Percentiles rank a stretch among this genome's conserved stretches.
Evolutionary conservation across 257 asterid genomes (phyloP).

Genomic region (Nicotiana noctiflora): DNA sequence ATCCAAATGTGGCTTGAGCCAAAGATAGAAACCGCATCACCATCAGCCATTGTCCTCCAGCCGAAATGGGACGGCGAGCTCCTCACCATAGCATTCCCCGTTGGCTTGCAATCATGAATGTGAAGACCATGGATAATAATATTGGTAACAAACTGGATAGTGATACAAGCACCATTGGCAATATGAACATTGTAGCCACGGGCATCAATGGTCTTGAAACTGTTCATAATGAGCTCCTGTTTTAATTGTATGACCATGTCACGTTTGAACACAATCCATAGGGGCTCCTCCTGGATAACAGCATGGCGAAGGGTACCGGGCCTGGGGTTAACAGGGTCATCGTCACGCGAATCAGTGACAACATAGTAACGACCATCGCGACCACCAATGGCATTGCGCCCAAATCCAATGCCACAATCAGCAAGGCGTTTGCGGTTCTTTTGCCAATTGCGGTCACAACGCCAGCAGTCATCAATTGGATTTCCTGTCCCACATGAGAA

Average conservation of each 20-base stretch:
- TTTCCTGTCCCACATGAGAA: conserved; percentile 92
- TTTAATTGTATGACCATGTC: conserved; percentile 80
- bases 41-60: conserved; percentile 95
- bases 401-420: conserved; percentile 84
- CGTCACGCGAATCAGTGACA: conserved; percentile 63
- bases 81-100: conserved; percentile 93
- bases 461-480: conserved; percentile 94
- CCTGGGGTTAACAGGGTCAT: conserved; percentile 74
- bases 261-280: conserved; percentile 84
- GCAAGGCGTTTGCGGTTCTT: conserved; percentile 82
- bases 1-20: conserved; percentile 93
- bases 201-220: conserved; percentile 83
- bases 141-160: conserved; percentile 69
- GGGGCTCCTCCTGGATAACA: conserved; percentile 80
- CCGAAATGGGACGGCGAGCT: conserved; percentile 80
- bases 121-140: conserved; percentile 76
- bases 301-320: conserved; percentile 94
- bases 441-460: conserved; percentile 76
- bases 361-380: conserved; percentile 78
- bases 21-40: conserved; percentile 78
- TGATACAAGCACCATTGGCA: conserved; percentile 74
- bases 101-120: conserved; percentile 76
- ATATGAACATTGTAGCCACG: conserved; percentile 85
- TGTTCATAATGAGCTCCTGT: conserved; percentile 86
- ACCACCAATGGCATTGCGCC: conserved; percentile 89